Evolutionary conservation across 495 filamentous ascomycete species (phyloP).

Genomic region (Pseudoneurospora amorphoporcata): DNA sequence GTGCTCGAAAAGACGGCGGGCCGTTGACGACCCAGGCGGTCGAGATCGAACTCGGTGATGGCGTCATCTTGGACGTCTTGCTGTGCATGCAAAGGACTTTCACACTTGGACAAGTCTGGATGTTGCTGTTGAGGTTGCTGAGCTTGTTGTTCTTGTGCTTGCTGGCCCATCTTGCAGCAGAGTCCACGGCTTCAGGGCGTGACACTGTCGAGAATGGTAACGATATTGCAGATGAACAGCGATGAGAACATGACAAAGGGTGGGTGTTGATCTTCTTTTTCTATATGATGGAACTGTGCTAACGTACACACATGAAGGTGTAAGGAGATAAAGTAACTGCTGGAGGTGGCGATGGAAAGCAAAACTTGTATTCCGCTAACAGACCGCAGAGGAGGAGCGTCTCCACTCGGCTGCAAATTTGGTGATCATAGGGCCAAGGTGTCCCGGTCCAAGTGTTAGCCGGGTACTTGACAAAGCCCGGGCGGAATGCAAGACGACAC

Average conservation of each 20-base stretch:
- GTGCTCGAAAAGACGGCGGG: constrained; percentile 52
- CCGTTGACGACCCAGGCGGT: constrained; percentile 59
- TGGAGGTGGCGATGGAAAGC: background rate
- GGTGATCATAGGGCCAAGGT: background rate
- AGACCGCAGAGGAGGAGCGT: background rate
- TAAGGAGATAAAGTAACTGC: background rate
- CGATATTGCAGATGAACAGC: background rate
- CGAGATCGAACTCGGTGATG: constrained; percentile 33
- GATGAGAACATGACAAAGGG: background rate
- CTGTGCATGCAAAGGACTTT: background rate
- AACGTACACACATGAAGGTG: background rate
- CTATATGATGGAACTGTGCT: background rate
- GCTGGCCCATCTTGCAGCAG: background rate
- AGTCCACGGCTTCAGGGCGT: background rate
- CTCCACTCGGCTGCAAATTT: background rate
- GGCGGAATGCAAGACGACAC: background rate
- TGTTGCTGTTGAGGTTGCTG: background rate
- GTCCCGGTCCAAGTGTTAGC: background rate
- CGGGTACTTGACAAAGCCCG: background rate
- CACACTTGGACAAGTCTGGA: background rate
- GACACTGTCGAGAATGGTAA: background rate
- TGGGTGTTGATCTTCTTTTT: background rate
- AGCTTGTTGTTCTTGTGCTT: background rate
- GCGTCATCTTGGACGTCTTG: background rate
- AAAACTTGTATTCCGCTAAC: background rate